Base-by-base conservation (phyloP, 139 green algal genomes). In the Ettlia oleoabundans region DNA sequence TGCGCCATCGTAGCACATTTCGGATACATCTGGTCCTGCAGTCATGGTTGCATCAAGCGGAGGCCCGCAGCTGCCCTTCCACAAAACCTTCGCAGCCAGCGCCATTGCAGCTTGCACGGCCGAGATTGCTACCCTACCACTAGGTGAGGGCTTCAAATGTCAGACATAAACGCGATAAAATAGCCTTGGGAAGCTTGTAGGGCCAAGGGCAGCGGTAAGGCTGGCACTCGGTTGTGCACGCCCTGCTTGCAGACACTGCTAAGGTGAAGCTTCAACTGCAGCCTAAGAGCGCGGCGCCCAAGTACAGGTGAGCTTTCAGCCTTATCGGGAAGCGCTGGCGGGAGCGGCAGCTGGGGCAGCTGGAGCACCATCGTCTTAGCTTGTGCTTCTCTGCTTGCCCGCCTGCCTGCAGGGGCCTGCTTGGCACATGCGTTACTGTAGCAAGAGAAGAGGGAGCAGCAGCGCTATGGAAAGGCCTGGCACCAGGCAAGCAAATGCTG, bases 261-360 rank as follows among this genome's bases (percentile, higher is more conserved):
- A 99, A 99, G 78, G 97, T 99, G 22, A 82, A 94, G 40, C 84
- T 99, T 51, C 97, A 99, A 81, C 80, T 99, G 28, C 97, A 99
- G 78, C 55, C 42, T 40, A 89, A 87, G 30, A 84, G 52, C 22
- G 81, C 85, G 26, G 52, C 61, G 13, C 88, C 84, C 37, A 93
- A 95, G 78, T 96, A 96, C 88, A 89, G 82, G 88, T 92, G 78
- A 53, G 88, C 33, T 0, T 0, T 7, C 5, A 10, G 28, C 47
- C 26, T 66, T 24, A n/a, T n/a, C 10, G 10, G 15, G 32, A 30
- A 24, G 58, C 58, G 58, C 10, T 19, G 58, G 9, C 6, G 58
- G 58, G 21, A 24, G 58, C 42, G 41, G 26, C 41, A 24, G 30
- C 47, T 30, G 24, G n/a, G 4, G 30, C 15, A 30, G 47, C 70